Conservation (phyloP, 192 early-diverging fungal genomes). For the Coemansia sp. region DNA sequence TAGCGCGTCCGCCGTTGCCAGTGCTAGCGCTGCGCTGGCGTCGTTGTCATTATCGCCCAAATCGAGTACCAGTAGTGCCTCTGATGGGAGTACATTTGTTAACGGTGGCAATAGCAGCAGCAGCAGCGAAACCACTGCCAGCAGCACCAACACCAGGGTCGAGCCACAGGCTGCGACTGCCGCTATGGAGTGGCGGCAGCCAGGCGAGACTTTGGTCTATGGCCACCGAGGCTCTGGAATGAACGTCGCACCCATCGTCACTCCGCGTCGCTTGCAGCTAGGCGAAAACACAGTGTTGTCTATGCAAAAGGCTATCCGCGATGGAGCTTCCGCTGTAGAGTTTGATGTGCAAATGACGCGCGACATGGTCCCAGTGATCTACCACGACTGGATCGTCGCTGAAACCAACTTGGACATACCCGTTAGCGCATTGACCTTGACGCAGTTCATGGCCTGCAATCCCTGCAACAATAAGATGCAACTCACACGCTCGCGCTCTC, state of each 20-base stretch:
- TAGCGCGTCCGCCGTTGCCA: background rate
- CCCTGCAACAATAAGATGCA: constrained; percentile 33
- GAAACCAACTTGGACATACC: constrained; percentile 73
- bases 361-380: constrained; percentile 82
- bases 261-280: constrained; percentile 68
- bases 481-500: constrained; percentile 23
- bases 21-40: background rate
- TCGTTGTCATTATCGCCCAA: background rate
- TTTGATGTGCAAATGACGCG: constrained; percentile 96
- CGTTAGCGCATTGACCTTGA: constrained; percentile 65
- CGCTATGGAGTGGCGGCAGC: constrained; percentile 24
- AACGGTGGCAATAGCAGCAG: background rate
- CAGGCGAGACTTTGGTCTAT: constrained; percentile 61
- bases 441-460: constrained; percentile 67
- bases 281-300: constrained; percentile 92
- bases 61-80: background rate
- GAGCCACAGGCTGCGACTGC: constrained; percentile 4
- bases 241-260: constrained; percentile 59
- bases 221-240: constrained; percentile 90
- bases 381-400: constrained; percentile 89
- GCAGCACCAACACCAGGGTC: background rate
- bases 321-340: constrained; percentile 88
- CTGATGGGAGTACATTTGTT: constrained; percentile 1
- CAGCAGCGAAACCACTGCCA: background rate
- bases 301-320: constrained; percentile 77